Evolutionary conservation across 2,329 filamentous ascomycete species (phyloP), one percentile per base, ranked within the genome.

Genomic region (Colletotrichum kahawae): DNA sequence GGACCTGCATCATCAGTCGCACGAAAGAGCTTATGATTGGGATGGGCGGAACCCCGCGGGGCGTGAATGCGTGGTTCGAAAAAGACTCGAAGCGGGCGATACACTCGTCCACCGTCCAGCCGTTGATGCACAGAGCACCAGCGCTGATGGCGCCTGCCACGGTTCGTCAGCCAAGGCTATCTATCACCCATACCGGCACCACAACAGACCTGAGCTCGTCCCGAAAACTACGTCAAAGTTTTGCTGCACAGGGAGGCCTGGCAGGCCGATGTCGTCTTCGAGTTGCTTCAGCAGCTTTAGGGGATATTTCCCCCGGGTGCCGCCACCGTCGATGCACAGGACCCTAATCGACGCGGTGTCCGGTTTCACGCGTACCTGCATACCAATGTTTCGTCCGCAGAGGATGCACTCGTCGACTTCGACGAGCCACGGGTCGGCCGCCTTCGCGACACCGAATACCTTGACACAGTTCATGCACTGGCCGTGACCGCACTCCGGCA

Each of bases 241-340:
- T 7, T 70, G 9, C 31, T 74, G 16, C 16, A 74, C 12, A 2
- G 21, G 31, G 18, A 70, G 13, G 59, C 21, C 8, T 0, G 21
- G 66, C n/a, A 74, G 56, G 21, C 70, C 10, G 36, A 82, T 74
- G 12, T 54, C 64, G n/a, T 78, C 67, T 78, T 82, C 78, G 3
- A 83, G 60, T 21, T 79, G 62, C 62, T 81, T 69, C 8, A 83
- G 75, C 43, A 83, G 80, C 10, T 77, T 60, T 2, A 83, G 79
- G 5, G 71, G 76, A 9, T 81, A 82, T 7, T 83, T 76, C 2
- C 82, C 81, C 13, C 80, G 78, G 21, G 81, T 78, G 2, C 81
- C 78, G n/a, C 82, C 78, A 12, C 78, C 78, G 73, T 83, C 67
- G n/a, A 76, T 70, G 13, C n/a, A 56, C 8, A 74, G n/a, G 7